phyloP scores from a whole-genome alignment of 306 rosid genomes.

The Corylus heterophylla region DNA sequence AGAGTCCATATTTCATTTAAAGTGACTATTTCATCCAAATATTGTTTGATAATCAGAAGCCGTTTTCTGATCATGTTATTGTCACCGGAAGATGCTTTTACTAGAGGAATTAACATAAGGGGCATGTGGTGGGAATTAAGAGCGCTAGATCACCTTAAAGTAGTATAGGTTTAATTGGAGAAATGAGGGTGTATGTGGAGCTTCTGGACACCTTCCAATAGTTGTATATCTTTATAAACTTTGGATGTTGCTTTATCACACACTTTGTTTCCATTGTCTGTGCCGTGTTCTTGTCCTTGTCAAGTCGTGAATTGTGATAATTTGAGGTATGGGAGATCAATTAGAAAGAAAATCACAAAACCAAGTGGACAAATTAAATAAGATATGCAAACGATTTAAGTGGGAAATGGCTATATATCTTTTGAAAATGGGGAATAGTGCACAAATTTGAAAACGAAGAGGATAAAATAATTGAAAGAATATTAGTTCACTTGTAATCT shows the following conservation, averaged over 20 bases:
- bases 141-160: slow-evolving; percentile 2
- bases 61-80: slow-evolving; percentile 1
- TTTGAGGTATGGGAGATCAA: not conserved
- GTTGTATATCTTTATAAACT: too few relatives aligned
- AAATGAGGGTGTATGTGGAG: not conserved
- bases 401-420: not conserved
- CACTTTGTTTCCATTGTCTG: not conserved
- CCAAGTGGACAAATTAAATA: not conserved
- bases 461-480: not conserved
- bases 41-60: not conserved
- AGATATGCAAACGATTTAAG: not conserved
- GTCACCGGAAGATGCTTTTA: not conserved
- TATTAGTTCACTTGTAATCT: not conserved
- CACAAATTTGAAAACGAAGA: not conserved
- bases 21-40: not conserved
- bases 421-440: not conserved
- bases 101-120: slow-evolving; percentile 1
- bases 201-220: slow-evolving; percentile 2
- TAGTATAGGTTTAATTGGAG: not conserved
- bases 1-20: not conserved
- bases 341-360: not conserved
- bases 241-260: not conserved
- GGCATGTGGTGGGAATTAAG: slow-evolving; percentile 13
- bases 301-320: not conserved
- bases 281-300: not conserved